Evolutionary conservation across 345 rosid genomes (phyloP), one percentile per base, ranked within the genome.

Genomic region (Dipteronia dyeriana): DNA sequence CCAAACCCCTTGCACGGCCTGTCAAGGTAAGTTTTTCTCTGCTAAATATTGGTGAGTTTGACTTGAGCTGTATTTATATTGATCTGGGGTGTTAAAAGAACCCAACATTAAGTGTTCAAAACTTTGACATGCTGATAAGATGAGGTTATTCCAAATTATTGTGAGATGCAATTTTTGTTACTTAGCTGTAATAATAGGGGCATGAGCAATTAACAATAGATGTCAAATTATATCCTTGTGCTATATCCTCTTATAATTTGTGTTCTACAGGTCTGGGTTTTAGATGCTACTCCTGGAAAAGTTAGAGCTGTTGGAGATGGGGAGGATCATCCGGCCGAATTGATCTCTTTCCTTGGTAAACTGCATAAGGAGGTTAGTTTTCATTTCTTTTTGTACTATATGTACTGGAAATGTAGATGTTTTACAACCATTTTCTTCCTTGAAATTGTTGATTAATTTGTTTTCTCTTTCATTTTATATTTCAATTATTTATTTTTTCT

Each of bases 221-320:
- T 41, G 45, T 41, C 45, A 41, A 41, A 41, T 41, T 41, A 41
- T 41, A 41, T 41, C 45, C 45, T 41, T 7, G 45, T 41, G 45
- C 45, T 41, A 0, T 45, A 70, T 26, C 19, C 25, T 43, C 11
- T 66, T 49, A 38, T 74, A 51, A 41, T 67, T 51, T 74, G 41
- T 65, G 65, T 80, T 45, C 54, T 73, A 1, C 54, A 95, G 99
- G 98, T 86, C 71, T 95, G 99, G 99, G 94, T 91, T 74, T 85
- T 95, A 76, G 99, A 95, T 90, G 94, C 99, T 69, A 95, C 96
- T 78, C 99, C 99, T 77, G 99, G 99, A 75, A 92, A 90, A 85
- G 98, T 93, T 69, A 84, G 90, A 70, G 91, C 94, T 71, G 96
- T 94, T 81, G 91, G 91, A 81, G 90, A 91, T 84, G 92, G 94